Evolutionary conservation across 2,329 filamentous ascomycete species (phyloP), one percentile per base, ranked within the genome.

Genomic region (Microdochium nivale): DNA sequence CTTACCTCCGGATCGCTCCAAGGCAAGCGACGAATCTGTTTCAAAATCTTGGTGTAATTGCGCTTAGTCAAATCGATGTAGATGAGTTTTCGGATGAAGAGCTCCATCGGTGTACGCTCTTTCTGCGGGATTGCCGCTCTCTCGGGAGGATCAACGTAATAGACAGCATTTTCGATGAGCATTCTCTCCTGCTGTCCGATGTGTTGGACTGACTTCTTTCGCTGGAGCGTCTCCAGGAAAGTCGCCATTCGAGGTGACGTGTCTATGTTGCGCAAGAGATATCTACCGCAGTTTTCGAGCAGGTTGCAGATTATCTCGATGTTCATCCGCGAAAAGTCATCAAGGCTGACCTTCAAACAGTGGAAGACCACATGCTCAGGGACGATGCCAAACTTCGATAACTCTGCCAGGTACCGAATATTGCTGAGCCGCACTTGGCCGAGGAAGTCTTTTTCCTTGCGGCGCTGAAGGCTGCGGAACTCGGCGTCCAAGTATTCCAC

Each of bases 311-410:
- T 92, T 60, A 99, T 96, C 67, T 99, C 95, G 56, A 99, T 96
- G 63, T 99, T 99, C 88, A 96, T 96, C 55, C 92, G 83, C 2
- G 94, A 96, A 64, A 99, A 99, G 63, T 99, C 94, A 62, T 99
- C 94, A 25, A 99, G 73, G 59, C 92, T 95, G 66, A 99, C 92
- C 68, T 96, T 99, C 60, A 99, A 82, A 65, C 94, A 99, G 65
- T 99, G 94, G 65, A 99, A 99, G 51, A 99, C 95, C 57, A 99
- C 92, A 68, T 99, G 94, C 67, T 99, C 94, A 0, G 95, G 94
- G 9, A 99, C 94, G 30, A 96, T 90, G 30, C 94, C 92, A 63
- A 99, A 99, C 65, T 99, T 99, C 53, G 94, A 99, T 64, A 99
- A 73, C 69, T 99, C 94, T 8, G 94, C 91, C 49, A 99, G 82